Conservation (phyloP, 2,329 filamentous ascomycete genomes). For the Coniochaeta sp. region DNA sequence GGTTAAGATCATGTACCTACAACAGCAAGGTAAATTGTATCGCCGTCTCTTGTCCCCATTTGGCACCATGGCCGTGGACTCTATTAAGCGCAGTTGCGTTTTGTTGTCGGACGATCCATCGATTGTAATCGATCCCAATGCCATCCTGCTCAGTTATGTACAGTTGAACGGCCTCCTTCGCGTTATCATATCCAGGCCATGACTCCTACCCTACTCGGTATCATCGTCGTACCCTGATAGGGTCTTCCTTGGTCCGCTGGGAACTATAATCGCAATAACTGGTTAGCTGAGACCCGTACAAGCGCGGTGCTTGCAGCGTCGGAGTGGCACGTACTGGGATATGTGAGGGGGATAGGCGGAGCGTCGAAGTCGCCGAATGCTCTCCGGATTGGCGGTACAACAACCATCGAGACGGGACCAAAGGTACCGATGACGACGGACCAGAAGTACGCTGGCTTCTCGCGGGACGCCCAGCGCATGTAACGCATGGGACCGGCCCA, state of each 20-base stretch:
- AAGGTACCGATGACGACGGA: slow-evolving; percentile 65
- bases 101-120: neutral
- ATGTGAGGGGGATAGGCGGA: slow-evolving; percentile 74
- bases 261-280: slow-evolving; percentile 33
- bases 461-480: slow-evolving; percentile 78
- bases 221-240: slow-evolving; percentile 55
- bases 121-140: slow-evolving; percentile 5
- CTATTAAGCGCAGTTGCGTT: too few species aligned
- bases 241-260: slow-evolving; percentile 50
- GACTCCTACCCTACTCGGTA: slow-evolving; percentile 11
- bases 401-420: slow-evolving; percentile 64
- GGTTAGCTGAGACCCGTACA: neutral
- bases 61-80: too few species aligned
- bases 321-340: slow-evolving; percentile 69
- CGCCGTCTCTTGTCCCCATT: too few species aligned
- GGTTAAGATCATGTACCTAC: too few species aligned
- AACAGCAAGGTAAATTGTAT: too few species aligned
- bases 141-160: slow-evolving; percentile 7
- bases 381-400: slow-evolving; percentile 66
- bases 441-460: slow-evolving; percentile 89
- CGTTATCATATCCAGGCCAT: slow-evolving; percentile 41
- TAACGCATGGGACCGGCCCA: slow-evolving; percentile 78
- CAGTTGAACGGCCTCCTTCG: neutral
- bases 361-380: slow-evolving; percentile 68
- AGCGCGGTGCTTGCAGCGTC: too few species aligned